Percentiles rank a stretch among this genome's conserved stretches.
Evolutionary conservation across 768 basidiomycete genomes (phyloP).

Genomic region (Tephrocybe sp.): DNA sequence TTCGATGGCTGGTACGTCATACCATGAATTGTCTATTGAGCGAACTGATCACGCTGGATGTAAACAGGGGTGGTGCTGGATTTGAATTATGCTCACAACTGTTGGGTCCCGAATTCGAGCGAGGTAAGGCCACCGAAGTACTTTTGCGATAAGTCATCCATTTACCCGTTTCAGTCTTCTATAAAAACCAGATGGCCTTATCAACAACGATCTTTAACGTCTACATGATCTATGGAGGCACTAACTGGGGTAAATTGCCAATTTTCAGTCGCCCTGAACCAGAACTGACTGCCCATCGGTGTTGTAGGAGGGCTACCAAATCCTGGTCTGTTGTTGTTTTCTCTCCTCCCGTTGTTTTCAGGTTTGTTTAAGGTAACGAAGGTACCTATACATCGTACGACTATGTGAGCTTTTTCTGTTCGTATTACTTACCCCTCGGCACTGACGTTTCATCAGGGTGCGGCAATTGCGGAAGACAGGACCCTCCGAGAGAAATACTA

Average conservation of each 20-base stretch:
- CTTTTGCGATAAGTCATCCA: neutral
- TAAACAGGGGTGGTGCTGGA: slow-evolving; percentile 37
- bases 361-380: slow-evolving; percentile 7
- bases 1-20: slow-evolving; percentile 44
- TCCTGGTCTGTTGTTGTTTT: slow-evolving; percentile 26
- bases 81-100: slow-evolving; percentile 32
- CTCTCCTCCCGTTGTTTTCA: neutral
- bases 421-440: neutral
- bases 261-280: neutral
- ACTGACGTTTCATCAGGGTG: slow-evolving; percentile 31
- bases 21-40: slow-evolving; percentile 42
- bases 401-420: slow-evolving; percentile 28
- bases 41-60: slow-evolving; percentile 29
- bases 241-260: slow-evolving; percentile 42
- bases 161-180: slow-evolving; percentile 34
- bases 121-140: slow-evolving; percentile 29
- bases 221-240: slow-evolving; percentile 53
- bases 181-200: slow-evolving; percentile 45
- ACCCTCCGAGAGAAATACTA: slow-evolving; percentile 53
- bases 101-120: slow-evolving; percentile 41
- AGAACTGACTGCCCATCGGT: neutral
- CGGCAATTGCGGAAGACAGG: slow-evolving; percentile 50
- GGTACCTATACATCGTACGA: slow-evolving; percentile 46
- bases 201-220: slow-evolving; percentile 46
- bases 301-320: slow-evolving; percentile 31